Conservation (phyloP, 208 protist genomes). For the Tritrichomonas foetus region DNA sequence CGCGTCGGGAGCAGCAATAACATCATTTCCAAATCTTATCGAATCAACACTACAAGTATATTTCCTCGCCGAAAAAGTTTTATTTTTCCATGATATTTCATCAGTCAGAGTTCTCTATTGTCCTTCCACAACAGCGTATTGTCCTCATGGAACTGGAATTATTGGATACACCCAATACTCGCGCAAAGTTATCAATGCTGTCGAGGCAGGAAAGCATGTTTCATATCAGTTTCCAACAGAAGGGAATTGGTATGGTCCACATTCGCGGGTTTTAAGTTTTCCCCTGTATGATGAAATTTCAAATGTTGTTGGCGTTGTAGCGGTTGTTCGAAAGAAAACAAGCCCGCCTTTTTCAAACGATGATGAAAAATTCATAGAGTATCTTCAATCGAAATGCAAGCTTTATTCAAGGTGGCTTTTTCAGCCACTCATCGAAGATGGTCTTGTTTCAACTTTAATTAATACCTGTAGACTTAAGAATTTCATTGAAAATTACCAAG, state of each 20-base stretch:
- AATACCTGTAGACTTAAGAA: background rate
- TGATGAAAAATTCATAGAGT: background rate
- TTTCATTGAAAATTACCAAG: background rate
- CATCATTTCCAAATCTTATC: background rate
- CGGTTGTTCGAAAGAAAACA: background rate
- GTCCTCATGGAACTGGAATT: background rate
- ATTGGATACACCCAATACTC: background rate
- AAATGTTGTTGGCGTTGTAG: background rate
- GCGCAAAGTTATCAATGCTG: background rate
- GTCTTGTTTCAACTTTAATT: background rate
- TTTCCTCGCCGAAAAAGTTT: background rate
- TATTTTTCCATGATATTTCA: conserved; percentile 14
- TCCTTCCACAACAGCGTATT: background rate
- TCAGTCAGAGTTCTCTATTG: background rate
- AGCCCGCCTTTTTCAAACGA: background rate
- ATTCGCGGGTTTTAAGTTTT: background rate
- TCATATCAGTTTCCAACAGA: background rate
- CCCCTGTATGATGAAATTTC: background rate
- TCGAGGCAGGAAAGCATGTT: background rate
- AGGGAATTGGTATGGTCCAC: background rate
- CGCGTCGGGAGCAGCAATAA: background rate
- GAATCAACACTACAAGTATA: conserved; percentile 2
- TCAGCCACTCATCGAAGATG: background rate
- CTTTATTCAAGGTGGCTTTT: background rate
- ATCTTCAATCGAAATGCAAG: conserved; percentile 13